Evolutionary conservation across 495 filamentous ascomycete species (phyloP), one percentile per base, ranked within the genome.

Genomic region (Staphylotrichum tortipilum): DNA sequence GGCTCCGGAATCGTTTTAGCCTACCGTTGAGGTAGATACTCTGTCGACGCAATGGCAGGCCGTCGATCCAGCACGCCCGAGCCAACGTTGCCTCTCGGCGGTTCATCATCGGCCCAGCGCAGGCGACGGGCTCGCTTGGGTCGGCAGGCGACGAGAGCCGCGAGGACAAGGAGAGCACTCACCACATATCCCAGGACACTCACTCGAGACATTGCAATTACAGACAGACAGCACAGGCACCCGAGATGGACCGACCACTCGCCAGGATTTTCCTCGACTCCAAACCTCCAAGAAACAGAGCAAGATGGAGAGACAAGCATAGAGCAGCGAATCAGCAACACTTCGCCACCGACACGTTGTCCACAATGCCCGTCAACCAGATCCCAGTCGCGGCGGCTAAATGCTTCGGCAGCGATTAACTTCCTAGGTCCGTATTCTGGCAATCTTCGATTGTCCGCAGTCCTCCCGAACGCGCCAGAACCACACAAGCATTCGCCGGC

Each of bases 331-430:
- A 33, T 15, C 23, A 17, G 17, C 39, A 11, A 38, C 30, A 26
- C 15, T 54, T 54, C 31, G 52, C 52, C 52, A 54, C 52, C 45
- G 9, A 29, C 34, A 24, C 31, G 29, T 30, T 30, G 29, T 6
- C 38, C 3, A 18, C 17, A 28, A 21, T 30, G n/a, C 45, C 21
- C 22, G 40, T 34, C 22, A 23, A 50, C 33, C 41, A 36, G 31
- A 19, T 10, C 15, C n/a, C n/a, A n/a, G n/a, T 7, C 3, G n/a
- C 44, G 35, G 43, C 53, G 53, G 53, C 53, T 55, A 55, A 55
- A 55, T 55, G 49, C 49, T 33, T 39, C 49, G 49, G 49, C 12
- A 49, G 29, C 22, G n/a, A n/a, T n/a, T n/a, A n/a, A n/a, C n/a
- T n/a, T n/a, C n/a, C n/a, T n/a, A n/a, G n/a, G n/a, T n/a, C n/a